phyloP scores from a whole-genome alignment of 495 filamentous ascomycete genomes.

The Tuber melanosporum region DNA sequence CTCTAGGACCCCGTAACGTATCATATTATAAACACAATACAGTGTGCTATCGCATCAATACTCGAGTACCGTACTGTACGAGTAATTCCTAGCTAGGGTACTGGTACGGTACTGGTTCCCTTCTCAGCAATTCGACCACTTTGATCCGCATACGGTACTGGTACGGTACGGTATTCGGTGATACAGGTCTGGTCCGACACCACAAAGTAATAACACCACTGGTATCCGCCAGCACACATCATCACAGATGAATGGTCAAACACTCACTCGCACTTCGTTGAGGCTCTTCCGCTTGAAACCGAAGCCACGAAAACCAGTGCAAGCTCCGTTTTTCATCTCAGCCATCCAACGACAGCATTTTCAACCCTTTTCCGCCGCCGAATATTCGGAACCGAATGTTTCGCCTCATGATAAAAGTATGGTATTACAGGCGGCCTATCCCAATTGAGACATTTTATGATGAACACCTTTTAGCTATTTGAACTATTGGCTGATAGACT shows the following conservation, averaged over 20 bases:
- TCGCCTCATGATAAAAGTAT: slow-evolving; percentile 27
- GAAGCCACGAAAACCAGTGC: neutral
- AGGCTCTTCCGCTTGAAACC: neutral
- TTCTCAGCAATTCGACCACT: neutral
- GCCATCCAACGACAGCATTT: neutral
- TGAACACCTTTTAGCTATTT: neutral
- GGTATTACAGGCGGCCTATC: slow-evolving; percentile 5
- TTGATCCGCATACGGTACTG: neutral
- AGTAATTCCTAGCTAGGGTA: neutral
- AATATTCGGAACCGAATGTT: slow-evolving; percentile 25
- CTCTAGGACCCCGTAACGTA: neutral
- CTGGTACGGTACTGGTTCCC: neutral
- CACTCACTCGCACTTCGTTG: neutral
- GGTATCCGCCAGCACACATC: neutral
- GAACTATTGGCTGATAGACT: slow-evolving; percentile 5
- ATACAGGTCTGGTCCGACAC: neutral
- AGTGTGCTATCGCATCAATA: neutral
- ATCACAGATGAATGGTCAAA: neutral
- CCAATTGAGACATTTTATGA: neutral
- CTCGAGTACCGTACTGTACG: neutral
- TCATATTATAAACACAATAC: neutral
- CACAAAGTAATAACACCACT: neutral
- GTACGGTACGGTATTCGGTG: neutral
- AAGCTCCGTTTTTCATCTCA: neutral
- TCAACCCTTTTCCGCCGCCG: slow-evolving; percentile 14